These are phyloP conservation scores for Backusella circina DNA, from an alignment of 192 early-diverging fungal genomes.

Conservation along the genomic window DNA sequence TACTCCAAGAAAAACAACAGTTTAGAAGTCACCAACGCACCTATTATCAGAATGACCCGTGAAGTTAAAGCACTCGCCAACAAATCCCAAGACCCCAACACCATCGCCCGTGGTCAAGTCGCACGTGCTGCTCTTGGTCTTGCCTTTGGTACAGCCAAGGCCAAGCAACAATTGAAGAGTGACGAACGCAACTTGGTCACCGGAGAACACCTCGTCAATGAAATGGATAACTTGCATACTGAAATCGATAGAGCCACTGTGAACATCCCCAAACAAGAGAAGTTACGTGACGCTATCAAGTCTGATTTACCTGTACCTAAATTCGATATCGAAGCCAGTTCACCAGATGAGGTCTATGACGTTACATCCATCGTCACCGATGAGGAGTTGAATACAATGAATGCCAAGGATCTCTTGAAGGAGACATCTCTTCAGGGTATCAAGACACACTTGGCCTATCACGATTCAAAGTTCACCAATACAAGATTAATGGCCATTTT, in stretches of 20 bases:
- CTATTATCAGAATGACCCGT: constrained; percentile 59
- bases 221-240: constrained; percentile 61
- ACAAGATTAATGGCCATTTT: constrained; percentile 32
- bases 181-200: constrained; percentile 86
- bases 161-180: constrained; percentile 73
- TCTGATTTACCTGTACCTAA: constrained; percentile 70
- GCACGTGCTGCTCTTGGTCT: constrained; percentile 83
- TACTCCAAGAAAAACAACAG: constrained; percentile 64
- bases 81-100: constrained; percentile 9
- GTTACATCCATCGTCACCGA: constrained; percentile 67
- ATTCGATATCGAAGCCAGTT: constrained; percentile 62
- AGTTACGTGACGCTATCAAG: constrained; percentile 50
- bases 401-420: constrained; percentile 52
- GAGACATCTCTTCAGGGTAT: constrained; percentile 38
- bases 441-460: constrained; percentile 35
- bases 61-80: constrained; percentile 62
- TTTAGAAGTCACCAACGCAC: constrained; percentile 56
- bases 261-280: constrained; percentile 55
- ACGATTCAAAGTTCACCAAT: constrained; percentile 44
- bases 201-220: constrained; percentile 59
- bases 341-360: constrained; percentile 78
- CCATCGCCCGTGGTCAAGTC: constrained; percentile 40
- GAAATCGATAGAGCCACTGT: constrained; percentile 65
- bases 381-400: constrained; percentile 60
- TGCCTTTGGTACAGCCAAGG: constrained; percentile 92